Conservation (phyloP, 1,284 basidiomycete genomes). For the Rhodotorula sp. region DNA sequence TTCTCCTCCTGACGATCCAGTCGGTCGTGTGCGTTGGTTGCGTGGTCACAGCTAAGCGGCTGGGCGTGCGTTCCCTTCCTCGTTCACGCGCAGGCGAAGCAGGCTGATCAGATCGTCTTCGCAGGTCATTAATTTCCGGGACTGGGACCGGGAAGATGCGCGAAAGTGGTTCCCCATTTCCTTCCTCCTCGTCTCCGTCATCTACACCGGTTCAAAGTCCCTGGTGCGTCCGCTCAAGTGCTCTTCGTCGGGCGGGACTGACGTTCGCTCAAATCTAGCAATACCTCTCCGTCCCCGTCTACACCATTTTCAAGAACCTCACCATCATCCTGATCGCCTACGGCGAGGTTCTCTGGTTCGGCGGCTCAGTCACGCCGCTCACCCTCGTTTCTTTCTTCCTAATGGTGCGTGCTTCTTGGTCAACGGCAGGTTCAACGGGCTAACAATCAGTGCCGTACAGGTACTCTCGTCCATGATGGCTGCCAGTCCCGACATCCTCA, state of each 20-base stretch:
- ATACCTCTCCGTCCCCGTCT: slow-evolving; percentile 84
- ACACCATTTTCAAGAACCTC: slow-evolving; percentile 95
- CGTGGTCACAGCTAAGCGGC: slow-evolving; percentile 69
- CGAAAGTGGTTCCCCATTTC: slow-evolving; percentile 95
- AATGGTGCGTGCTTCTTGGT: slow-evolving; percentile 58
- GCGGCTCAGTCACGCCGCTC: slow-evolving; percentile 81
- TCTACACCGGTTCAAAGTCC: slow-evolving; percentile 97
- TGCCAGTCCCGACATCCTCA: slow-evolving; percentile 83
- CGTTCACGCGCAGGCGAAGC: not conserved
- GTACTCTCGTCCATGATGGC: slow-evolving; percentile 92
- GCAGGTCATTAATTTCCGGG: slow-evolving; percentile 76
- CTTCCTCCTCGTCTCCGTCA: slow-evolving; percentile 85
- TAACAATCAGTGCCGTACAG: slow-evolving; percentile 51
- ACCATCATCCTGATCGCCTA: slow-evolving; percentile 99
- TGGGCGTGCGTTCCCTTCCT: slow-evolving; percentile 54
- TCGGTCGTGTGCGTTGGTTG: slow-evolving; percentile 71
- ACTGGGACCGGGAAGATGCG: slow-evolving; percentile 80
- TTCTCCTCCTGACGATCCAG: slow-evolving; percentile 88
- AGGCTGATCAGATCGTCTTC: not conserved
- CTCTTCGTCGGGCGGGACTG: not conserved
- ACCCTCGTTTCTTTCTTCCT: slow-evolving; percentile 86
- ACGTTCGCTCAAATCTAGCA: slow-evolving; percentile 59
- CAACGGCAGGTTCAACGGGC: not conserved
- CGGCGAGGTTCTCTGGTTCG: slow-evolving; percentile 97
- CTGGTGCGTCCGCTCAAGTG: slow-evolving; percentile 58